Conservation (phyloP, 257 asterid species). For the Solanum bulbocastanum region DNA sequence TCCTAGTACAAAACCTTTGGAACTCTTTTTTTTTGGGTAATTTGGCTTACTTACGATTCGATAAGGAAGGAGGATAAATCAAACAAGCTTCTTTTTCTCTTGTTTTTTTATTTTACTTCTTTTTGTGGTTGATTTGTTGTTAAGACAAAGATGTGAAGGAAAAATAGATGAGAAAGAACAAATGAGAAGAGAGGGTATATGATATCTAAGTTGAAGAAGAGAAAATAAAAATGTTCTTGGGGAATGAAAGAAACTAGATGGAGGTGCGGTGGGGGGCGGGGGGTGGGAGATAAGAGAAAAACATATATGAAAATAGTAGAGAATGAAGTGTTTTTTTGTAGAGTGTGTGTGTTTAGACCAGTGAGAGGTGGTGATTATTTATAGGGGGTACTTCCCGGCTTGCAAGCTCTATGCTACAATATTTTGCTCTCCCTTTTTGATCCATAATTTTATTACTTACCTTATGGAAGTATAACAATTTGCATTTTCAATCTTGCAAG, state of each 20-base stretch:
- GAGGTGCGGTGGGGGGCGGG: background rate
- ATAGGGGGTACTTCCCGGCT: constrained; percentile 57
- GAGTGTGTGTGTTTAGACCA: background rate
- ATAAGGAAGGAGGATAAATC: background rate
- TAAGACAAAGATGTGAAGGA: background rate
- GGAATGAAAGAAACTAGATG: background rate
- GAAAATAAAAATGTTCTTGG: background rate
- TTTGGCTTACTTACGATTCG: background rate
- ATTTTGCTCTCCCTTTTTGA: background rate
- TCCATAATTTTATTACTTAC: background rate
- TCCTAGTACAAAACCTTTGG: background rate
- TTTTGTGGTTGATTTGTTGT: background rate
- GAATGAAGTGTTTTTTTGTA: background rate
- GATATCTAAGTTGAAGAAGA: background rate
- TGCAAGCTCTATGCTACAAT: constrained; percentile 35
- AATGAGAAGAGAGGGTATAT: background rate
- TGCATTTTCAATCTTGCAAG: background rate
- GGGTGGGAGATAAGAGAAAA: background rate
- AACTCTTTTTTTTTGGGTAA: background rate
- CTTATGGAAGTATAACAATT: background rate
- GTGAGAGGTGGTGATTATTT: constrained; percentile 25
- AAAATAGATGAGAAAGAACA: background rate
- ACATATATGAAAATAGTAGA: background rate
- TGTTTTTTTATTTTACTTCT: background rate
- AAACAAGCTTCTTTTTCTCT: background rate